phyloP scores from a whole-genome alignment of 768 basidiomycete species.

The Hemileccinum impolitum region DNA sequence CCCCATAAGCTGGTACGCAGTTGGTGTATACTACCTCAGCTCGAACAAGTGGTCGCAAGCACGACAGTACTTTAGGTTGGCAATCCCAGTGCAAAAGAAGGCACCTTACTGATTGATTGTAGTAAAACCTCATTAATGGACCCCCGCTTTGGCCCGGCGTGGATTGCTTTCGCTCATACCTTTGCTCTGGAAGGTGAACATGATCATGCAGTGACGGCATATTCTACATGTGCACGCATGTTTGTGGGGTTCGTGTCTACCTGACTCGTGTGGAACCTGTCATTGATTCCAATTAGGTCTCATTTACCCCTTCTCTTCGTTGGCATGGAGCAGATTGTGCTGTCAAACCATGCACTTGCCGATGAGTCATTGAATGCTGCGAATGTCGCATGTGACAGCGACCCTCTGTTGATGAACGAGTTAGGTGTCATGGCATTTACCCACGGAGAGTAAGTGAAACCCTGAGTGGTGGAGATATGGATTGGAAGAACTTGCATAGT shows the following conservation, averaged over 20 bases:
- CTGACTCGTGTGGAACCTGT: not conserved
- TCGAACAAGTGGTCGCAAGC: constrained; percentile 87
- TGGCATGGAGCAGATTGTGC: constrained; percentile 95
- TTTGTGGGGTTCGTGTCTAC: constrained; percentile 76
- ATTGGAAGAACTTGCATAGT: constrained; percentile 44
- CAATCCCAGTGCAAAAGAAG: not conserved
- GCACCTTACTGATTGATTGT: constrained; percentile 6
- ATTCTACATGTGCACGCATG: constrained; percentile 93
- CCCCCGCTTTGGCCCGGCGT: constrained; percentile 91
- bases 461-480: not conserved
- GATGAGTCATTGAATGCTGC: constrained; percentile 88
- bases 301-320: constrained; percentile 94
- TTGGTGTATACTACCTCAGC: constrained; percentile 94
- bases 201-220: constrained; percentile 97
- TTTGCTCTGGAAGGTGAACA: constrained; percentile 98
- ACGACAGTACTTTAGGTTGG: constrained; percentile 90
- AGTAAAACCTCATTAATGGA: constrained; percentile 98
- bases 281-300: constrained; percentile 56
- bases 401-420: constrained; percentile 90
- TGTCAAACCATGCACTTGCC: constrained; percentile 78
- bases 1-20: constrained; percentile 96
- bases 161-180: constrained; percentile 97
- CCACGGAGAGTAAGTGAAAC: constrained; percentile 64
- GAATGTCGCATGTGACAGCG: constrained; percentile 74
- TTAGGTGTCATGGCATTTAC: constrained; percentile 90